phyloP scores from a whole-genome alignment of 2,329 filamentous ascomycete species.

The Scopulariopsis brevicaulis region DNA sequence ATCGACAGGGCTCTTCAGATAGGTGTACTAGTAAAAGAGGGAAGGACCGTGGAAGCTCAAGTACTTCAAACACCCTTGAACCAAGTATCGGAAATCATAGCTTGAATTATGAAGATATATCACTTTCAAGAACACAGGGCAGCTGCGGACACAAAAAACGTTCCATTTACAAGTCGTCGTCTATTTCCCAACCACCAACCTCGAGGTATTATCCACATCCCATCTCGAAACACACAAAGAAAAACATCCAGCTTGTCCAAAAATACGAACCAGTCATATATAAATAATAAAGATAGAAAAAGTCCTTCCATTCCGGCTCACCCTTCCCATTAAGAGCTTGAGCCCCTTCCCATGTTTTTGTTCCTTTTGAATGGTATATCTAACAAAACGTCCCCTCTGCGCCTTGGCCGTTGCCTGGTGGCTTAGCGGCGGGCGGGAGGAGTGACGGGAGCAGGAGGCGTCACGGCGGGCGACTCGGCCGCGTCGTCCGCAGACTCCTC shows the following conservation, averaged over 20 bases:
- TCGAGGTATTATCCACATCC: not conserved
- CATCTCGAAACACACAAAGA: not conserved
- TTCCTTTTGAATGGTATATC: not conserved
- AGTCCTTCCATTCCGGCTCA: slow-evolving; percentile 6
- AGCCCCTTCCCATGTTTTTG: not conserved
- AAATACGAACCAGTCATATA: slow-evolving; percentile 41
- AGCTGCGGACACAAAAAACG: not conserved
- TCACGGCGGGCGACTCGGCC: not conserved
- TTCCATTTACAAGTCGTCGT: not conserved
- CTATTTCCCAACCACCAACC: not conserved
- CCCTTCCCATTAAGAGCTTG: not conserved
- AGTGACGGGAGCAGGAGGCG: not conserved
- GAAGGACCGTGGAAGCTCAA: not conserved
- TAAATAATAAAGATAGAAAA: slow-evolving; percentile 13
- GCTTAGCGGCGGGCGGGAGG: slow-evolving; percentile 2
- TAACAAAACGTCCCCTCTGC: not conserved
- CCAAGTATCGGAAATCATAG: too few relatives aligned
- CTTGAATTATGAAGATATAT: not conserved
- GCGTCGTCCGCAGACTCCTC: not conserved
- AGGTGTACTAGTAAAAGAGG: not conserved
- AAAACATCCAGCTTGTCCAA: not conserved
- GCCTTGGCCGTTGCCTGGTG: not conserved
- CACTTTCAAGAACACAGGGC: not conserved
- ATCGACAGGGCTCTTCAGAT: not conserved
- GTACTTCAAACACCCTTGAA: too few relatives aligned